Evolutionary conservation across 805 yeast genomes (phyloP), one percentile per base, ranked within the genome.

Genomic region (Starmerella vaccinii): DNA sequence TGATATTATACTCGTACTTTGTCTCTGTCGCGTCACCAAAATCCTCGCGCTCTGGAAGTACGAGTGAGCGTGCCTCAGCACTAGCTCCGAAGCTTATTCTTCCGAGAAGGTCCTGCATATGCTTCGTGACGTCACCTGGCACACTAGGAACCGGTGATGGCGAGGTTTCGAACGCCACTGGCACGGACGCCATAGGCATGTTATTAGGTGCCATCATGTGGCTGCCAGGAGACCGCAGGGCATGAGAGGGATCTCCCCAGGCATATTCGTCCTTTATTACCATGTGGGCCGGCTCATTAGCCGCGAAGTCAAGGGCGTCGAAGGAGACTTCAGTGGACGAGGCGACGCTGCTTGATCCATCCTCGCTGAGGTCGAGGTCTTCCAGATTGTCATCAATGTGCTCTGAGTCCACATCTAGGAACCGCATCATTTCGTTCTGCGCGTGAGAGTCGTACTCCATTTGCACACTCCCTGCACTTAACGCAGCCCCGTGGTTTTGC

Each of bases 281-380:
- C 15, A 19, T 18, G 13, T 16, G 34, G 6, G 23, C 18, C 13
- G 24, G 13, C 22, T 21, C 19, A 19, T 30, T 22, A n/a, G 15
- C 45, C 19, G 21, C 10, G 37, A 22, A 18, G 44, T 38, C 47
- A 16, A 33, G 3, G 2, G 27, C 18, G 26, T 54, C 57, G 44
- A 47, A 34, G 40, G 47, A 26, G 27, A 51, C 24, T 10, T 56
- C 58, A 12, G 53, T 50, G 5, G 49, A 39, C 12, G 58, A 55
- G 16, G 53, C 55, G 18, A 55, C 57, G 43, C 55, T 55, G 49
- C 57, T 53, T 24, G 33, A 50, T 22, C 55, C 58, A 40, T 55
- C 58, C 38, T 56, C 59, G 24, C 58, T 55, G 33, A 56, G 42
- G 21, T 54, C 58, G 27, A 54, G 47, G 32, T 56, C 57, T 18